Conservation (phyloP, 129 eudicot species). For the Escallonia rubra region DNA sequence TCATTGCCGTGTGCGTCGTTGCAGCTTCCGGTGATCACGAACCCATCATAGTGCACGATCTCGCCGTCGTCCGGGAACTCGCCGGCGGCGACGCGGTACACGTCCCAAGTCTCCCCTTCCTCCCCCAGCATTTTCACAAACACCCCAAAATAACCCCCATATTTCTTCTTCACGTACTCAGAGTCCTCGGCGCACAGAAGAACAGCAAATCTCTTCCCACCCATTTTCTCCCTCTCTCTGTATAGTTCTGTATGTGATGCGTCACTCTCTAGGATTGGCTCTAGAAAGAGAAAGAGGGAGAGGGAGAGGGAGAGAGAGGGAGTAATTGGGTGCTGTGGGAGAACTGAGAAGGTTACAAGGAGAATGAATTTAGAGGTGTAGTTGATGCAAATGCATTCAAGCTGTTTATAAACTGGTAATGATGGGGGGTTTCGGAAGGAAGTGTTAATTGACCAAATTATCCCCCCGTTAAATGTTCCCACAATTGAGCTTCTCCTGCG, state of each 20-base stretch:
- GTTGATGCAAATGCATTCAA: too few relatives aligned
- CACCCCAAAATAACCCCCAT: constrained; percentile 90
- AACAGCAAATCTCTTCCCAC: constrained; percentile 52
- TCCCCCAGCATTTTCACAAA: constrained; percentile 76
- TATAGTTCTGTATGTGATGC: neutral
- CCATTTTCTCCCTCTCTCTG: constrained; percentile 29
- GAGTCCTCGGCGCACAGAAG: constrained; percentile 81
- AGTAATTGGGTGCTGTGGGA: neutral
- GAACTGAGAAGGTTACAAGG: neutral
- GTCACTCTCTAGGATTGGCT: constrained; percentile 20
- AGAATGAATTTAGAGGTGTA: too few relatives aligned
- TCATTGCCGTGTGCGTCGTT: constrained; percentile 82
- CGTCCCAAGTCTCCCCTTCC: constrained; percentile 86
- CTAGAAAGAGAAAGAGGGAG: constrained; percentile 31
- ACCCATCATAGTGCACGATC: constrained; percentile 61
- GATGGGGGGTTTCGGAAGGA: too few relatives aligned
- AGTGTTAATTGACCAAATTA: too few relatives aligned
- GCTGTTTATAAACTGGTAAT: too few relatives aligned
- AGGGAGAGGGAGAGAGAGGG: constrained; percentile 6
- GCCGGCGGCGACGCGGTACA: constrained; percentile 53
- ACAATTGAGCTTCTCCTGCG: too few relatives aligned
- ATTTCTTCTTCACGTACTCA: constrained; percentile 80
- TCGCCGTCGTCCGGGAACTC: constrained; percentile 68
- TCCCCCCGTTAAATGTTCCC: too few relatives aligned
- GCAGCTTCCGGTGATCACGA: constrained; percentile 87